A percentile compares a stretch with the other conserved stretches of the same genome.
Conservation (phyloP, 805 yeast genomes). For the Candida quercuum region DNA sequence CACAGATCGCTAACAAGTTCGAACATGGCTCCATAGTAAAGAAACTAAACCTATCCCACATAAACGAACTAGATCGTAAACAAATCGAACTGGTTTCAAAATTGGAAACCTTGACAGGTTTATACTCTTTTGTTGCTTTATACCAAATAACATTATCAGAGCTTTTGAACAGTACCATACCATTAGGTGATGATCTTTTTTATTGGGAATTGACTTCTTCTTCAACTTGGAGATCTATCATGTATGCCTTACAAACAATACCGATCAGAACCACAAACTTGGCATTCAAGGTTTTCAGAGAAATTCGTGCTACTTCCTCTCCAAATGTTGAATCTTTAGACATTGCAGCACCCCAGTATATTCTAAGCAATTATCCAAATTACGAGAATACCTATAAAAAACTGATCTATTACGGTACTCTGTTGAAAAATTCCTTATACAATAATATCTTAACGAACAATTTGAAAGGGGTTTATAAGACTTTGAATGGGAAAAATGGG, state of each 20-base stretch:
- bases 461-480: conserved; percentile 14
- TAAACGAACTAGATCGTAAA: background rate
- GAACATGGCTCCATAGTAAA: conserved; percentile 6
- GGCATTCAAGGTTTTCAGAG: conserved; percentile 19
- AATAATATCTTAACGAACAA: conserved; percentile 13
- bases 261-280: conserved; percentile 23
- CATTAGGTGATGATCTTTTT: conserved; percentile 36
- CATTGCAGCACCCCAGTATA: conserved; percentile 6
- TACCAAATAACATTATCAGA: conserved; percentile 30
- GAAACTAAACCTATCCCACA: background rate
- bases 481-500: conserved; percentile 21
- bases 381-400: conserved; percentile 8
- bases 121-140: conserved; percentile 27
- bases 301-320: conserved; percentile 16
- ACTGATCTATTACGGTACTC: conserved; percentile 7
- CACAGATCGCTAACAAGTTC: conserved; percentile 8
- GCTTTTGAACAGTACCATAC: conserved; percentile 36
- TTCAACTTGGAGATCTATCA: conserved; percentile 25
- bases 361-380: conserved; percentile 5
- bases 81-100: conserved; percentile 12
- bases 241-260: conserved; percentile 37
- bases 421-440: conserved; percentile 13
- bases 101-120: conserved; percentile 25
- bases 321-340: conserved; percentile 8
- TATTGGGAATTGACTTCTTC: conserved; percentile 39